Evolutionary conservation across 2,329 filamentous ascomycete genomes (phyloP).

Genomic region (Aspergillus eucalypticola): DNA sequence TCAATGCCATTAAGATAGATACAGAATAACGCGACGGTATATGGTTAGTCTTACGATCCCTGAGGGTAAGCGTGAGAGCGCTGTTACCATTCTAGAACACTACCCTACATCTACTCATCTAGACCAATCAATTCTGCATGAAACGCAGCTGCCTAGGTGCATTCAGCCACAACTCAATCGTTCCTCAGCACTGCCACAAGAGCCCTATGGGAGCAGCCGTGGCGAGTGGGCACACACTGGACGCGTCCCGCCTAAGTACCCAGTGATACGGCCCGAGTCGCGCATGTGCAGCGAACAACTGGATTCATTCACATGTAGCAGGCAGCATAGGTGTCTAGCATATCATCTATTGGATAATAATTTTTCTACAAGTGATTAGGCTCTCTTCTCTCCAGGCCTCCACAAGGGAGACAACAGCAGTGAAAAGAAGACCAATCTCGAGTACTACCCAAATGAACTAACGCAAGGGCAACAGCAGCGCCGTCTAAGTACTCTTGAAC

Average conservation of each 20-base stretch:
- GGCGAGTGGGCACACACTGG: neutral
- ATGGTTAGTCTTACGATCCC: neutral
- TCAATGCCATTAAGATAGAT: neutral
- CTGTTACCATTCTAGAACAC: constrained; percentile 8
- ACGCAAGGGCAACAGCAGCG: neutral
- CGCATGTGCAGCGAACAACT: neutral
- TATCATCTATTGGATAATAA: no score
- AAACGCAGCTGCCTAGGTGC: constrained; percentile 21
- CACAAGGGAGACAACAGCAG: constrained; percentile 36
- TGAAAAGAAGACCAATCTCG: constrained; percentile 40
- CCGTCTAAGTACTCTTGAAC: constrained; percentile 16
- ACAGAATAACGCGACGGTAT: neutral
- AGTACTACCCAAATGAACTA: neutral
- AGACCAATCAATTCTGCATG: constrained; percentile 10
- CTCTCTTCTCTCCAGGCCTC: constrained; percentile 42
- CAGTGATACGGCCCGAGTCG: neutral
- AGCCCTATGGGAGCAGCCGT: neutral
- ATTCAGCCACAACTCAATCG: constrained; percentile 20
- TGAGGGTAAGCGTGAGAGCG: neutral
- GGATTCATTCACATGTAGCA: no score
- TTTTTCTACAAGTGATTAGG: neutral
- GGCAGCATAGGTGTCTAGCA: no score
- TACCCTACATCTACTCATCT: neutral
- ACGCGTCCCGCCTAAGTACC: neutral
- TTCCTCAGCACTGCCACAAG: constrained; percentile 6